A percentile compares a stretch with the other conserved stretches of the same genome.
phyloP scores from a whole-genome alignment of 164 flowering plant genomes.

The Vitis rotundifolia region DNA sequence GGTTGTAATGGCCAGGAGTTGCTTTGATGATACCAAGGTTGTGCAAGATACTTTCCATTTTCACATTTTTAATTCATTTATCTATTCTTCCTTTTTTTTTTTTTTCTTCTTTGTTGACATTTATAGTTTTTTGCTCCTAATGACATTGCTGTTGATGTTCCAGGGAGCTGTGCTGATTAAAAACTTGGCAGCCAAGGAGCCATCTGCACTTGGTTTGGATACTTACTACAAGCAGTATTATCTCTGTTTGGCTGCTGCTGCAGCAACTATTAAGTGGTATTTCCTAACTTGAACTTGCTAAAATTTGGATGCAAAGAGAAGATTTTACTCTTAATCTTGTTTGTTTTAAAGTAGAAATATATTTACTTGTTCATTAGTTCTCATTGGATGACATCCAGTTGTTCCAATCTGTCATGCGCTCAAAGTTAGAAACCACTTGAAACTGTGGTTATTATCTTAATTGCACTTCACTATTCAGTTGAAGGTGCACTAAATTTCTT shows the following conservation, averaged over 20 bases:
- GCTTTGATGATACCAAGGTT: constrained; percentile 99
- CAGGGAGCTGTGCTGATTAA: constrained; percentile 88
- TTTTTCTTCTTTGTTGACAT: background rate
- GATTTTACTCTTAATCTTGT: background rate
- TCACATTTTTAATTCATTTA: background rate
- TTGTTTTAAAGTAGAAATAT: background rate
- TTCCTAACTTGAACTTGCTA: constrained; percentile 12
- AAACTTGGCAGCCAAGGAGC: constrained; percentile 82
- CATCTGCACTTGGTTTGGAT: constrained; percentile 97
- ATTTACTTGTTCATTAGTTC: background rate
- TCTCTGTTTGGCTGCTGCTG: constrained; percentile 95
- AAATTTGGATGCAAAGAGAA: background rate
- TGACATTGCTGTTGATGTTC: constrained; percentile 10
- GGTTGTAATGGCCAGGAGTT: constrained; percentile 85
- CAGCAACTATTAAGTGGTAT: constrained; percentile 92
- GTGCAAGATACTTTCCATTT: constrained; percentile 8
- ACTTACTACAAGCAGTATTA: constrained; percentile 95
- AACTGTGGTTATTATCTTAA: background rate
- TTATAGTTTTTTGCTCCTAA: constrained; percentile 5
- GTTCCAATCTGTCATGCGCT: background rate
- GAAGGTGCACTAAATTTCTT: too few relatives aligned
- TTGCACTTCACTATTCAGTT: background rate
- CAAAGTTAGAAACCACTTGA: background rate
- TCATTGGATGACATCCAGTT: background rate
- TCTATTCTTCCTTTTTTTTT: too few relatives aligned